phyloP scores from a whole-genome alignment of 495 filamentous ascomycete species.

The Podospora tetraspora region DNA sequence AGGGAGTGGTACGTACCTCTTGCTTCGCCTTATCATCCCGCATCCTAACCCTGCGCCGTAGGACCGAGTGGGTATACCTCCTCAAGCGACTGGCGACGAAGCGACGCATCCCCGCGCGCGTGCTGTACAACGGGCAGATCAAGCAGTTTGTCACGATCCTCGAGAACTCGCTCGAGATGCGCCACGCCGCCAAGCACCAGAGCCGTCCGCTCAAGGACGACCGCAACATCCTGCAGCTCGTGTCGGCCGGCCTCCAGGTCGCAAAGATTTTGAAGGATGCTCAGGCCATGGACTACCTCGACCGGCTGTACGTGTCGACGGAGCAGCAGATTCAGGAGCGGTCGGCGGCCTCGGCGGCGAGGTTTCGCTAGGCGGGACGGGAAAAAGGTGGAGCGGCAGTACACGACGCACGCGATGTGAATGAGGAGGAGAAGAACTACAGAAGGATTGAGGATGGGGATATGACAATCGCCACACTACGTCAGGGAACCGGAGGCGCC shows the following conservation, averaged over 20 bases:
- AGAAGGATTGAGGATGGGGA: background rate
- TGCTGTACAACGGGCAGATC: slow-evolving; percentile 84
- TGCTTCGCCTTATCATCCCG: too few relatives aligned
- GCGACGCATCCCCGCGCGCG: slow-evolving; percentile 72
- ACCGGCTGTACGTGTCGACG: slow-evolving; percentile 61
- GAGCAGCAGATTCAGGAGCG: slow-evolving; percentile 71
- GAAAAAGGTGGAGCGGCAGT: background rate
- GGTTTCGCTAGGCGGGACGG: slow-evolving; percentile 34
- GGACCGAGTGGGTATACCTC: slow-evolving; percentile 86
- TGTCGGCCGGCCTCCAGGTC: slow-evolving; percentile 80
- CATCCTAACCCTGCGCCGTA: background rate
- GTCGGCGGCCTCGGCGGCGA: slow-evolving; percentile 39
- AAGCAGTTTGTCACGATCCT: slow-evolving; percentile 79
- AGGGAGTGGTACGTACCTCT: slow-evolving; percentile 54
- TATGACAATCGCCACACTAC: background rate
- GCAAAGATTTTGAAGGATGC: slow-evolving; percentile 81
- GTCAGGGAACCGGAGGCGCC: background rate
- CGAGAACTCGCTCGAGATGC: slow-evolving; percentile 80
- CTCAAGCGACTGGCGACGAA: slow-evolving; percentile 82
- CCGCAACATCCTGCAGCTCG: slow-evolving; percentile 78
- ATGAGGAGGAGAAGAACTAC: background rate
- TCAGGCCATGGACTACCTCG: slow-evolving; percentile 71
- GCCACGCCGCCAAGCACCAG: slow-evolving; percentile 73
- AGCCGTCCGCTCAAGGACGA: slow-evolving; percentile 82
- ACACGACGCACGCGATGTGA: background rate